Evolutionary conservation across 2,329 filamentous ascomycete genomes (phyloP).

Genomic region (Fusarium chuoi): DNA sequence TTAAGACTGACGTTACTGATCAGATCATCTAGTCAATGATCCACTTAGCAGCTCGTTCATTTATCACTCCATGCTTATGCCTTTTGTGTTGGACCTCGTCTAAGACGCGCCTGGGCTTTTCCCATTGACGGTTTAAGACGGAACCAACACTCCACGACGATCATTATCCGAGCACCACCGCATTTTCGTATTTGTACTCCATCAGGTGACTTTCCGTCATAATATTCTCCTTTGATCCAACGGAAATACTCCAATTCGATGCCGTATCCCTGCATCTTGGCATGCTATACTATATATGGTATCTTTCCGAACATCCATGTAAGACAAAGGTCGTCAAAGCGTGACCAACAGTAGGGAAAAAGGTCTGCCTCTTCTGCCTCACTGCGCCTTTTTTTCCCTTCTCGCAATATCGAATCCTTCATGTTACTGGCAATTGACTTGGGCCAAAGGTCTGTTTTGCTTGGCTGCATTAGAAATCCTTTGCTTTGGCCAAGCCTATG

Average conservation of each 20-base stretch:
- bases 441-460: not conserved
- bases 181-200: not conserved
- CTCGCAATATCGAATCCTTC: not conserved
- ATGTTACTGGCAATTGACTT: not conserved
- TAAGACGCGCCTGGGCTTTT: not conserved
- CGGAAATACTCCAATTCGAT: not conserved
- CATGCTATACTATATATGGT: not conserved
- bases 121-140: not conserved
- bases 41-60: rapidly evolving
- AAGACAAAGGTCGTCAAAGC: not conserved
- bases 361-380: not conserved
- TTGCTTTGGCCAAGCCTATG: not conserved
- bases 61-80: not conserved
- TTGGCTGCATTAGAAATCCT: not conserved
- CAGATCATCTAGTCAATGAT: not conserved
- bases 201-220: not conserved
- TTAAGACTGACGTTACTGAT: not conserved
- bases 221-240: not conserved
- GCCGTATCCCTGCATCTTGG: not conserved
- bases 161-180: not conserved
- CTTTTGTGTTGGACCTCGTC: not conserved
- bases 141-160: not conserved
- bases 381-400: not conserved
- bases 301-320: not conserved
- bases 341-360: not conserved